Percentiles rank a stretch among this genome's conserved stretches.
Conservation (phyloP, 805 yeast species). For the Saccharomycopsis guyanensis region DNA sequence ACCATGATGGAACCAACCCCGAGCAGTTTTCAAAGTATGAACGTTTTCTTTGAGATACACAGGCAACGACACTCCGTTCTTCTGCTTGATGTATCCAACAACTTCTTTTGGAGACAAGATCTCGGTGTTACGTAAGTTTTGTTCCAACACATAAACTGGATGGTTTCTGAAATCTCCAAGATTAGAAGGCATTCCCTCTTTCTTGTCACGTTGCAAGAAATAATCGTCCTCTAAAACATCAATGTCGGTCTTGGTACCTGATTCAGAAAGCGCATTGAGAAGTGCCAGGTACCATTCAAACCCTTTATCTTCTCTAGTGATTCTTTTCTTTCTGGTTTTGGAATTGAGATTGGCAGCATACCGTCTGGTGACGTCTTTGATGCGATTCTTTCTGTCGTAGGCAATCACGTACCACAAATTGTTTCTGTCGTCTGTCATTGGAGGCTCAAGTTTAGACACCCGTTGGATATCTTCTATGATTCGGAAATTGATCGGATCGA, state of each 20-base stretch:
- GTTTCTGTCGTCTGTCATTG: conserved; percentile 48
- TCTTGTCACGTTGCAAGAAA: conserved; percentile 50
- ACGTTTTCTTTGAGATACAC: conserved; percentile 68
- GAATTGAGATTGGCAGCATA: conserved; percentile 68
- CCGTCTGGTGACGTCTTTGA: conserved; percentile 78
- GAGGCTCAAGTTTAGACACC: conserved; percentile 65
- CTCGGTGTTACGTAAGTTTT: conserved; percentile 67
- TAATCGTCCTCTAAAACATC: conserved; percentile 56
- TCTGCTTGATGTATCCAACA: conserved; percentile 64
- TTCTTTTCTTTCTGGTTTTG: conserved; percentile 64
- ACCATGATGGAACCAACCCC: conserved; percentile 83
- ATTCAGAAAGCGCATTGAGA: conserved; percentile 24
- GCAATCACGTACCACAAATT: conserved; percentile 71
- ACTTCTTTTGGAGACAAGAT: conserved; percentile 58
- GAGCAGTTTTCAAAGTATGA: conserved; percentile 56
- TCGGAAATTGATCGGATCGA: conserved; percentile 68
- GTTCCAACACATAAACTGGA: conserved; percentile 76
- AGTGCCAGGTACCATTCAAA: conserved; percentile 54
- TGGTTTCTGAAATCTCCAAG: conserved; percentile 79
- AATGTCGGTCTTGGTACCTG: conserved; percentile 22
- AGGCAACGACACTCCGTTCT: conserved; percentile 37
- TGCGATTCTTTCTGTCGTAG: conserved; percentile 55
- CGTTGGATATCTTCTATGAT: conserved; percentile 54
- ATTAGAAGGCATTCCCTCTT: conserved; percentile 84
- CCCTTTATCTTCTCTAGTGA: conserved; percentile 52